Percentiles rank a stretch among this genome's conserved stretches.
These are phyloP conservation scores for Naumovozyma castellii DNA, from an alignment of 805 yeast species.

Conservation along the genomic window DNA sequence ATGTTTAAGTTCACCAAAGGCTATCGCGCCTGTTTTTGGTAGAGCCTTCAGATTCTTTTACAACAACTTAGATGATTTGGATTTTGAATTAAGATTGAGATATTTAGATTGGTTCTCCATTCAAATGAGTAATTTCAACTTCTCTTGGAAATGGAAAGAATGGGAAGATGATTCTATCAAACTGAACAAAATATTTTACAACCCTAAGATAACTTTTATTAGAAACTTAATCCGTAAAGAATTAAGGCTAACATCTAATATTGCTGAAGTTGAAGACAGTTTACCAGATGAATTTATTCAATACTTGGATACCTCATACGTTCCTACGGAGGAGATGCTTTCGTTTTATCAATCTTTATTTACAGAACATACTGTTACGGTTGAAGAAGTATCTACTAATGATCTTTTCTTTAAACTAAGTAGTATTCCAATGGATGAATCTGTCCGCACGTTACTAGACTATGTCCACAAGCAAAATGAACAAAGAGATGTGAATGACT, in stretches of 20 bases:
- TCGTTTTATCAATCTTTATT: conserved; percentile 32
- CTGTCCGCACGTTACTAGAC: conserved; percentile 33
- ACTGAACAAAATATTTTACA: conserved; percentile 40
- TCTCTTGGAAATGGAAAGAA: conserved; percentile 96
- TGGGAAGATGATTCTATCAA: conserved; percentile 61
- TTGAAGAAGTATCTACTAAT: conserved; percentile 26
- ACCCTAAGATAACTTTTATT: conserved; percentile 67
- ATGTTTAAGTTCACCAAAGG: conserved; percentile 68
- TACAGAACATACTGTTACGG: conserved; percentile 15
- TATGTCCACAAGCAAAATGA: conserved; percentile 29
- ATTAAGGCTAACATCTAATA: conserved; percentile 65
- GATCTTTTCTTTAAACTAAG: conserved; percentile 33
- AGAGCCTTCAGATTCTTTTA: conserved; percentile 81
- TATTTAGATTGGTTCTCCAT: conserved; percentile 86
- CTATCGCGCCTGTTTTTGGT: conserved; percentile 92
- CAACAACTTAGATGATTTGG: conserved; percentile 53
- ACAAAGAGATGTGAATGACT: conserved; percentile 25
- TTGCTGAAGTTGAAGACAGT: conserved; percentile 56
- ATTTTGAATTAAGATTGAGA: conserved; percentile 64
- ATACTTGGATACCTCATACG: conserved; percentile 38
- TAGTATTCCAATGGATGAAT: conserved; percentile 30
- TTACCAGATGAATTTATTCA: conserved; percentile 50
- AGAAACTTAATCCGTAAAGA: conserved; percentile 77
- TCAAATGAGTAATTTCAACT: conserved; percentile 87
- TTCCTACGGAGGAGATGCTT: conserved; percentile 28